Evolutionary conservation across 768 basidiomycete species (phyloP), one percentile per base, ranked within the genome.

Genomic region (Dacryopinax primogenitus): DNA sequence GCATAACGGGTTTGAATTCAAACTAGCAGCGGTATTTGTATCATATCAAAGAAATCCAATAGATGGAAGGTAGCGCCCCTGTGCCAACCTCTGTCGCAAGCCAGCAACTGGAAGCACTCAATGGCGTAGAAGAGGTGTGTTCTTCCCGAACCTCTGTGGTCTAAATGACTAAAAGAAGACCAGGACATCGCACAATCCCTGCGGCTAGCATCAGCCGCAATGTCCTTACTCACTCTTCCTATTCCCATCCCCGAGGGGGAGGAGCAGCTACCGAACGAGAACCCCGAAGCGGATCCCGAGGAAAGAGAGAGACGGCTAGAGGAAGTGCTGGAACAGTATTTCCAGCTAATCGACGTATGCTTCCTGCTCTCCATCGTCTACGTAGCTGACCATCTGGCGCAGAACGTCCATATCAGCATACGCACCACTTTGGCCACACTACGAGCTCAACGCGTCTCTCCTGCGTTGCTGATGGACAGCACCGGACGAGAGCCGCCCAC

Each of bases 241-340:
- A 89, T 90, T 74, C 89, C 88, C 2, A 89, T 91, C 71, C 79
- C 74, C 0, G 80, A 84, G 1, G 83, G 83, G 6, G 86, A 87
- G 63, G 79, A 76, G 64, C 63, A 41, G 18, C 36, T 33, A 1
- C 33, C 45, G 32, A 65, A 34, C 32, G 33, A 34, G 13, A 51
- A 34, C n/a, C 64, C 45, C 12, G 79, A 90, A 7, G 88, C 88
- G 1, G 85, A 87, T 70, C 89, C 88, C 39, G 89, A 86, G 66
- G 89, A 92, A 74, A 80, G 89, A 35, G 89, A 87, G 15, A 88
- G 91, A 71, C 86, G 89, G 70, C 90, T 92, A 69, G 89, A 90
- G 39, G 79, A 86, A 41, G 87, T 90, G 77, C 87, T 87, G 63
- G 86, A 86, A 77, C 87, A 90, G 72, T 91, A 90, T 74, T 92